A percentile compares a stretch with the other conserved stretches of the same genome.
Evolutionary conservation across 306 rosid species (phyloP).

Genomic region (Quercus rubra): DNA sequence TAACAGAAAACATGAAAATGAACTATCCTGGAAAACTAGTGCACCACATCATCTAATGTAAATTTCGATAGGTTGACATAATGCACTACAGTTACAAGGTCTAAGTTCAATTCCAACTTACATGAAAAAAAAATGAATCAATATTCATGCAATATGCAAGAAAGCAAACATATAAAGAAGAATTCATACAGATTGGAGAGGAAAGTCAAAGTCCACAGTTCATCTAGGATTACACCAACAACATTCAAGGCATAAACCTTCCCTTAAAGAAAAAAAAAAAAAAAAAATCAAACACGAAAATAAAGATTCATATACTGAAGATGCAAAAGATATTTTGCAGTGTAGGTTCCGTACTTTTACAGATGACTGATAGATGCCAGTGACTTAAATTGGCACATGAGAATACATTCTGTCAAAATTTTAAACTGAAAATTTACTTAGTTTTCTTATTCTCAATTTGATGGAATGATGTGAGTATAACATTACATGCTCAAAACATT

Average conservation of each 20-base stretch:
- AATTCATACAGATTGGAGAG: conserved; percentile 25
- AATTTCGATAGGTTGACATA: neutral
- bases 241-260: neutral
- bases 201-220: neutral
- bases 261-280: neutral
- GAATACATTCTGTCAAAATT: neutral
- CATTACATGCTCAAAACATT: too few relatives aligned
- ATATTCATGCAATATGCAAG: neutral
- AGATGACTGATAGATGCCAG: too few relatives aligned
- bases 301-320: too few relatives aligned
- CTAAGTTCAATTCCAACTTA: neutral
- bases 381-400: too few relatives aligned
- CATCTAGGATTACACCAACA: neutral
- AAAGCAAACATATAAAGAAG: neutral
- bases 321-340: neutral
- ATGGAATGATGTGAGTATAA: too few relatives aligned
- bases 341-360: neutral
- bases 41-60: neutral
- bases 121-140: neutral
- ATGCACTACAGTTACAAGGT: neutral
- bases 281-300: neutral
- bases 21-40: too few relatives aligned
- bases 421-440: too few relatives aligned
- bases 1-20: neutral
- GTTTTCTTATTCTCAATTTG: too few relatives aligned